These are phyloP conservation scores for Pyrenochaeta sp. DNA, from an alignment of 2,329 filamentous ascomycete genomes.

Conservation along the genomic window DNA sequence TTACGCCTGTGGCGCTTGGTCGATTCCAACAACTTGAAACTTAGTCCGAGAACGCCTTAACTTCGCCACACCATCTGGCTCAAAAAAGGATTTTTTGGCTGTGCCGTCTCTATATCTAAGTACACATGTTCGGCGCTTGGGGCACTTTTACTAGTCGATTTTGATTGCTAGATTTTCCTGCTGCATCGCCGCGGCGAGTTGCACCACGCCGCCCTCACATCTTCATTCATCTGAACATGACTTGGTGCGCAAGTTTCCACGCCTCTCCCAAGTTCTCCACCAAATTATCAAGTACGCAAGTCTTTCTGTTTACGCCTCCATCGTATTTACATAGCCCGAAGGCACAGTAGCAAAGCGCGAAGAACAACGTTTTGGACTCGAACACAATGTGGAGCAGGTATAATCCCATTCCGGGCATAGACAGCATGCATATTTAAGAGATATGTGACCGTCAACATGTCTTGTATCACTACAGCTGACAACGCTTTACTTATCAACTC, in stretches of 20 bases:
- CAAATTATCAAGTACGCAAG: background rate
- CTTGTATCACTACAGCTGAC: too few relatives aligned
- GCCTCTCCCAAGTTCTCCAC: background rate
- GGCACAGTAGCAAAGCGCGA: background rate
- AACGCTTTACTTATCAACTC: too few relatives aligned
- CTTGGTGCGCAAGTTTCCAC: background rate
- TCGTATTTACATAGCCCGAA: background rate
- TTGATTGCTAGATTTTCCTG: too few relatives aligned
- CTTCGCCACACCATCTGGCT: background rate
- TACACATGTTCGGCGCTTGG: background rate
- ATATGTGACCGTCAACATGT: background rate
- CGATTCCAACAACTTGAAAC: background rate
- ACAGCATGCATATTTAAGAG: background rate
- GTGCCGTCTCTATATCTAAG: background rate
- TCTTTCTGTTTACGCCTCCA: background rate
- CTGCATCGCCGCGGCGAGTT: background rate
- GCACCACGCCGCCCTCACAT: background rate
- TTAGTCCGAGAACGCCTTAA: background rate
- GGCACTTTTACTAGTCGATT: too few relatives aligned
- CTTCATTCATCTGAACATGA: background rate
- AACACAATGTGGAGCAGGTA: too few relatives aligned
- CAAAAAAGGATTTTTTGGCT: background rate
- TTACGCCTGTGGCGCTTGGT: background rate
- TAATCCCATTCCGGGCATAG: background rate
- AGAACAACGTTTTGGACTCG: background rate